Evolutionary conservation across 768 basidiomycete species (phyloP).

Genomic region (Sporobolomyces pararoseus): DNA sequence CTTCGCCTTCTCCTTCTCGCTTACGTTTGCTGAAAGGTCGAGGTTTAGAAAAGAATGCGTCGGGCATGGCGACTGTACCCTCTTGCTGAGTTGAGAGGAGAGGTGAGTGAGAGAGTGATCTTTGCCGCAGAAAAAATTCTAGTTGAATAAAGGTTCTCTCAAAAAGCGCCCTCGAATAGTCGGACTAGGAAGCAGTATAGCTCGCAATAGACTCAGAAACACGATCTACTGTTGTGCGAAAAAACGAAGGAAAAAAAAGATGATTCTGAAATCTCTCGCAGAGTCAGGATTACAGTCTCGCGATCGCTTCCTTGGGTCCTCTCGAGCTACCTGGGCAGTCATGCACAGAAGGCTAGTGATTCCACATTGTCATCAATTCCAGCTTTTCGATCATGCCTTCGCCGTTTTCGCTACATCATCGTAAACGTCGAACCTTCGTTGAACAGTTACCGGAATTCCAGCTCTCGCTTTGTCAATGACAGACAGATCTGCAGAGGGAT

Average conservation of each 20-base stretch:
- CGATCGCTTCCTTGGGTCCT: too few relatives aligned
- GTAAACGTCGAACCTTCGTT: constrained; percentile 91
- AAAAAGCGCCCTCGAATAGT: too few relatives aligned
- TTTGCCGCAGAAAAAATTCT: background rate
- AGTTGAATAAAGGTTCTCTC: too few relatives aligned
- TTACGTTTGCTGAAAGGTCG: constrained; percentile 40
- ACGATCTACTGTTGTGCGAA: too few relatives aligned
- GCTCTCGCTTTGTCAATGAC: constrained; percentile 63
- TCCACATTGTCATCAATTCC: too few relatives aligned
- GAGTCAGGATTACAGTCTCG: too few relatives aligned
- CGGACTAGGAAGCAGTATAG: too few relatives aligned
- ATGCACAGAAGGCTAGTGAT: too few relatives aligned
- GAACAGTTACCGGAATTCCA: constrained; percentile 85
- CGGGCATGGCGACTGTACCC: constrained; percentile 19
- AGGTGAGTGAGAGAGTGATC: background rate
- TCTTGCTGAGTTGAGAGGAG: background rate
- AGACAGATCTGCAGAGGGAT: constrained; percentile 56
- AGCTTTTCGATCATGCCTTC: background rate
- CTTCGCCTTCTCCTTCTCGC: constrained; percentile 16
- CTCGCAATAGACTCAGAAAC: too few relatives aligned
- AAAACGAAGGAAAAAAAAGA: too few relatives aligned
- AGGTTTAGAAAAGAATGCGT: constrained; percentile 39
- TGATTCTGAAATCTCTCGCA: too few relatives aligned
- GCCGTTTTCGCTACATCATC: constrained; percentile 56
- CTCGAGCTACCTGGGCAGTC: too few relatives aligned